Conservation (phyloP, 2,329 filamentous ascomycete species). For the Trichoderma hamatum region DNA sequence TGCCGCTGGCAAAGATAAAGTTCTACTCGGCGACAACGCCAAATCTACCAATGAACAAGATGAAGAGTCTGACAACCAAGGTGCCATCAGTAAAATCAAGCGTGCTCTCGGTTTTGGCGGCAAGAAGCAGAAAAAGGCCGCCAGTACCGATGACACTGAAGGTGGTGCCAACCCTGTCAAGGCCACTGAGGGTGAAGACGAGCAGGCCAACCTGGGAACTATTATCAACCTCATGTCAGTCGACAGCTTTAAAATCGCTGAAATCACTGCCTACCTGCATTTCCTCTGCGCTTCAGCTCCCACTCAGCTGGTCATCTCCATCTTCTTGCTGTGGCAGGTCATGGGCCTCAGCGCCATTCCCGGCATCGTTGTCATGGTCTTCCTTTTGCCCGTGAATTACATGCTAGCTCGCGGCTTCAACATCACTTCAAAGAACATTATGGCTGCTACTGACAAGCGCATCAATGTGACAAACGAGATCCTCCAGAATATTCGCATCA, state of each 20-base stretch:
- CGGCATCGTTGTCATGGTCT: conserved; percentile 85
- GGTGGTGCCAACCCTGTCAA: conserved; percentile 42
- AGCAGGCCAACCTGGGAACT: conserved; percentile 91
- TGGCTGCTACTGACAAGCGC: conserved; percentile 90
- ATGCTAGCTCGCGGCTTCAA: conserved; percentile 84
- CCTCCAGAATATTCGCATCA: conserved; percentile 95
- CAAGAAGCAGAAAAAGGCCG: conserved; percentile 52
- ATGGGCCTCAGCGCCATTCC: conserved; percentile 93
- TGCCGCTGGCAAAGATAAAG: conserved; percentile 73
- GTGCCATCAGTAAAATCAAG: conserved; percentile 55
- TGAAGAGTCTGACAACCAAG: conserved; percentile 41
- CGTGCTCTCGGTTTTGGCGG: conserved; percentile 64
- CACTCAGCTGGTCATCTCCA: conserved; percentile 80
- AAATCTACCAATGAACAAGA: conserved; percentile 39
- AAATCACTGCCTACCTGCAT: conserved; percentile 92
- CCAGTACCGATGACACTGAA: conserved; percentile 40
- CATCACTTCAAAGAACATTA: conserved; percentile 84
- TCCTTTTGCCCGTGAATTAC: conserved; percentile 89
- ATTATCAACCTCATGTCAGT: conserved; percentile 99
- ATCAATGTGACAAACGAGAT: conserved; percentile 98
- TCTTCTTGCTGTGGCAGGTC: conserved; percentile 82
- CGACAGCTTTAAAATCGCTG: conserved; percentile 97
- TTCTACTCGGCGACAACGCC: conserved; percentile 61
- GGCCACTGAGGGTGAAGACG: conserved; percentile 51
- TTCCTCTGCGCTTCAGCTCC: conserved; percentile 93